Evolutionary conservation across 495 filamentous ascomycete genomes (phyloP), one percentile per base, ranked within the genome.

Genomic region (Neurospora intermedia): DNA sequence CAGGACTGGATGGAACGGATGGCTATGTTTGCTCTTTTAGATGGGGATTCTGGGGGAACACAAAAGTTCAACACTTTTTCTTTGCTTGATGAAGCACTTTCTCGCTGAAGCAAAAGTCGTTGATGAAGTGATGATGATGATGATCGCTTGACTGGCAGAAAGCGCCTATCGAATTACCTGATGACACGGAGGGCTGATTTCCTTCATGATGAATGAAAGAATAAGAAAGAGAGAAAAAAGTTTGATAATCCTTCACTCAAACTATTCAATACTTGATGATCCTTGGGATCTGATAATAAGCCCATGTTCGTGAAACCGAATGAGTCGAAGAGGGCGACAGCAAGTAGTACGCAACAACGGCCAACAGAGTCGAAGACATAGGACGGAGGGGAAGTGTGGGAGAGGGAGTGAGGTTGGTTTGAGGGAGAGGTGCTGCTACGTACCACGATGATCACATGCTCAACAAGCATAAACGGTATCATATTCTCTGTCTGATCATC

Each of bases 51-150:
- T 43, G 18, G 42, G 73, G 6, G 54, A 69, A 76, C 10, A 39
- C 35, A 73, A 72, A 76, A 76, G 75, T 76, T 76, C 75, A 76
- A 76, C 75, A 76, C 75, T 76, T 76, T 69, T 69, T 35, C 43
- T 70, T 66, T 62, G 54, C 16, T 27, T 66, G 54, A 62, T 62
- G 54, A 66, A 66, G 54, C 54, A 66, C 54, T 35, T 31, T 35
- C 15, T 38, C 27, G 27, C 54, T 35, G 54, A 62, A 62, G 54
- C 54, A 4, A 62, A 27, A 62, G 23, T 62, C 13, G 27, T 7
- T 62, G 54, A 31, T 62, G 1, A 62, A 62, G 54, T 62, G 27
- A 62, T 62, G 54, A 54, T 62, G 23, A 62, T 62, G 54, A 54
- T 54, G 46, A 31, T 31, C 1, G 46, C 46, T 54, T 27, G 3